Evolutionary conservation across 2,329 filamentous ascomycete genomes (phyloP).

Genomic region (Alternaria dauci): DNA sequence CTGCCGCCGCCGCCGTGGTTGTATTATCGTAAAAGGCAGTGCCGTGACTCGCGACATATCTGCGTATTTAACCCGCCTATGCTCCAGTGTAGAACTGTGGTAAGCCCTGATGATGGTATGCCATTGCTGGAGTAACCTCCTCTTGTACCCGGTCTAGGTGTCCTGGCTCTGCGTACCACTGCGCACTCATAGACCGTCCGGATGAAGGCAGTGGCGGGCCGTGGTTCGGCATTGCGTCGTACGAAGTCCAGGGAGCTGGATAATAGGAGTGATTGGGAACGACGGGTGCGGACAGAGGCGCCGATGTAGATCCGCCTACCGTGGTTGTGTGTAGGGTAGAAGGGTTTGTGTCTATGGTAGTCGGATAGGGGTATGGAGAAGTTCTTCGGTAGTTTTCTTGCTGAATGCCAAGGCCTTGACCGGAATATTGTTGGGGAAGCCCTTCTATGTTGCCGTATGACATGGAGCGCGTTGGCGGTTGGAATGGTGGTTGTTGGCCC

Average conservation of each 20-base stretch:
- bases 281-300: constrained; percentile 48
- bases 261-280: constrained; percentile 43
- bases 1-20: background rate
- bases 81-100: constrained; percentile 44
- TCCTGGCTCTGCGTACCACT: constrained; percentile 46
- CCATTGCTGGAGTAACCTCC: constrained; percentile 42
- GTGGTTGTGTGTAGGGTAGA: constrained; percentile 37
- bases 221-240: constrained; percentile 35
- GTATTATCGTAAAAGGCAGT: background rate
- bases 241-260: constrained; percentile 43
- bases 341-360: constrained; percentile 45
- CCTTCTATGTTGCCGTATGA: constrained; percentile 53
- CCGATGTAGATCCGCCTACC: constrained; percentile 35
- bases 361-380: constrained; percentile 46
- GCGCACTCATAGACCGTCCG: constrained; percentile 46
- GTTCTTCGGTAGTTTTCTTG: constrained; percentile 45
- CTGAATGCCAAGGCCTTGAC: constrained; percentile 42
- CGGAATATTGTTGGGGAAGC: constrained; percentile 43
- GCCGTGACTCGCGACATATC: background rate
- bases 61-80: constrained; percentile 1
- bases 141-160: constrained; percentile 49
- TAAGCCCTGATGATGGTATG: constrained; percentile 38
- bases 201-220: constrained; percentile 39
- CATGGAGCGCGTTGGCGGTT: constrained; percentile 49
- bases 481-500: constrained; percentile 37